Evolutionary conservation across 2,329 filamentous ascomycete genomes (phyloP), one percentile per base, ranked within the genome.

Genomic region (Colletotrichum falcatum): DNA sequence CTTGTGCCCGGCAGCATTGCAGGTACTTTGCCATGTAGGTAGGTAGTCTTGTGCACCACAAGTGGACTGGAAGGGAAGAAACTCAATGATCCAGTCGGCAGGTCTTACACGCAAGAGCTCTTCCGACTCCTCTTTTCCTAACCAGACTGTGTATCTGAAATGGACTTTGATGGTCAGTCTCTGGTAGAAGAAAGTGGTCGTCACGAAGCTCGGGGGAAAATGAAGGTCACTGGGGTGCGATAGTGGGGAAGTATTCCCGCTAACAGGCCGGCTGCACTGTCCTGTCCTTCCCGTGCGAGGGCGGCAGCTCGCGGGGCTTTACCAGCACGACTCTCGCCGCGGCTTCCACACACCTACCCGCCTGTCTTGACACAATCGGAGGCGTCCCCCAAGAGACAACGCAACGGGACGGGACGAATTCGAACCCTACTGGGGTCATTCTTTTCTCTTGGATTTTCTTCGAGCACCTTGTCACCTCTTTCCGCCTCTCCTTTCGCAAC

Each of bases 251-350:
- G 35, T 53, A 14, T 42, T 35, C 35, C 12, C 42, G 28, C 42
- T 20, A n/a, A 23, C 51, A 28, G 18, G 30, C 23, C 46, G n/a
- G 59, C 33, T 23, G 59, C n/a, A 39, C 59, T 61, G 44, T 20
- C 59, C 59, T 61, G 44, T 20, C 59, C 37, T 26, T 30, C 23
- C 33, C 23, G 11, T 30, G 20, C 30, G 33, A 26, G 42, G 12
- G 28, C 44, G 42, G 44, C 59, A 66, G 42, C 66, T 61, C 66
- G 49, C 44, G 55, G 42, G 64, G 63, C 63, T 53, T 61, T 58
- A 51, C 49, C 56, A 66, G 67, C 33, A 49, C n/a, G 35, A 56
- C 12, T 56, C 46, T 59, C 20, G 35, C 37, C 42, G 48, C 63
- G 46, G 56, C 63, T 53, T 70, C 42, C 49, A 42, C 55, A 26